Conservation (phyloP, 2,329 filamentous ascomycete genomes). For the Hymenoscyphus repandus region DNA sequence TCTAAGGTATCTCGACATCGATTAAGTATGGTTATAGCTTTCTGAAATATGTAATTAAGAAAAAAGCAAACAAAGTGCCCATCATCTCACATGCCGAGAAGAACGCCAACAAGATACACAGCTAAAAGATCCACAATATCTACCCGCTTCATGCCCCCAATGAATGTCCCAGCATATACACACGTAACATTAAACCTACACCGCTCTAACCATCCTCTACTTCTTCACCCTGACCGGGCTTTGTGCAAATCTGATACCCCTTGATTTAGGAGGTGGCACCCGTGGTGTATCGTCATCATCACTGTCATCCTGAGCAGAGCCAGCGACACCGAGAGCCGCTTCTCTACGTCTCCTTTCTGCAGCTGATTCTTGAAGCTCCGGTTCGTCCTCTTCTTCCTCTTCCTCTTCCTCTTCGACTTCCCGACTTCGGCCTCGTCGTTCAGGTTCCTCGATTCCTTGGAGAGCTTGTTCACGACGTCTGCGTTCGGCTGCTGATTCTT, state of each 20-base stretch:
- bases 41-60: too few relatives aligned
- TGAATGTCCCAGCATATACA: too few relatives aligned
- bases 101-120: too few relatives aligned
- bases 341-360: constrained; percentile 56
- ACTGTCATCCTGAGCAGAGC: constrained; percentile 19
- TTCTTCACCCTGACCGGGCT: constrained; percentile 27
- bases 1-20: too few relatives aligned
- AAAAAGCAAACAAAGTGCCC: too few relatives aligned
- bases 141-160: too few relatives aligned
- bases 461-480: constrained; percentile 3
- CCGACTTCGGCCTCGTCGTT: background rate
- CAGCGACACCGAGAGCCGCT: constrained; percentile 61
- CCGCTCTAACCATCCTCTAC: background rate
- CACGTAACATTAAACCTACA: too few relatives aligned
- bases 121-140: too few relatives aligned
- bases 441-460: constrained; percentile 1
- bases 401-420: constrained; percentile 45
- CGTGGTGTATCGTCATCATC: constrained; percentile 29
- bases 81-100: too few relatives aligned
- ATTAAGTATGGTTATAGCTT: too few relatives aligned
- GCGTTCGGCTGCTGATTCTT: constrained; percentile 56
- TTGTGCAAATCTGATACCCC: constrained; percentile 31
- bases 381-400: background rate
- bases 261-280: constrained; percentile 25
- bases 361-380: constrained; percentile 2